These are phyloP conservation scores for Gastroboletus turbinatus DNA, from an alignment of 1,284 basidiomycete genomes.

Conservation along the genomic window DNA sequence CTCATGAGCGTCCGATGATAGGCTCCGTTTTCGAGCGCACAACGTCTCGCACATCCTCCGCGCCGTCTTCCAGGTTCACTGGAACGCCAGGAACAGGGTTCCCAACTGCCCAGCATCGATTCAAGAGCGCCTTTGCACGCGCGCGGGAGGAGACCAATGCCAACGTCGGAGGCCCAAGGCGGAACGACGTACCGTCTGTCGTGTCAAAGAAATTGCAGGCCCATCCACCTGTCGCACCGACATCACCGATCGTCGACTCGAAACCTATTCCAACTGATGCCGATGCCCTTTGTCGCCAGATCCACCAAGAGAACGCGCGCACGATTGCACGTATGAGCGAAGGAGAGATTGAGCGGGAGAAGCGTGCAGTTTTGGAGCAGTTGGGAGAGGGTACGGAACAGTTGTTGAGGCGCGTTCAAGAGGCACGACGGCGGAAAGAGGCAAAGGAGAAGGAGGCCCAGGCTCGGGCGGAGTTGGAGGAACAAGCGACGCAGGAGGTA, in stretches of 20 bases:
- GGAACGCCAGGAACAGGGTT: conserved; percentile 47
- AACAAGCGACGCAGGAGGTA: not conserved
- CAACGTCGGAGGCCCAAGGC: conserved; percentile 6
- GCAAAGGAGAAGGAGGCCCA: not conserved
- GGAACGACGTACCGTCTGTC: conserved; percentile 31
- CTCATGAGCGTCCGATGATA: conserved; percentile 38
- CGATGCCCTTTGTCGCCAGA: conserved; percentile 27
- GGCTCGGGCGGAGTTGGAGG: not conserved
- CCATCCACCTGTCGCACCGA: not conserved
- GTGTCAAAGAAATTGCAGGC: not conserved
- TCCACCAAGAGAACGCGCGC: conserved; percentile 44
- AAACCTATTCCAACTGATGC: conserved; percentile 20
- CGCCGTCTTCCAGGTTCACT: conserved; percentile 32
- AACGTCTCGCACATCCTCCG: conserved; percentile 29
- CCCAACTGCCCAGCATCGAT: conserved; percentile 60
- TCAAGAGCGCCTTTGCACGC: conserved; percentile 58
- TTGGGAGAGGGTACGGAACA: conserved; percentile 53
- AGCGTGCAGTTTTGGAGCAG: conserved; percentile 50
- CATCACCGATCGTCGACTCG: not conserved
- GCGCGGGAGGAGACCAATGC: conserved; percentile 38
- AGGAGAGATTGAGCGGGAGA: conserved; percentile 45
- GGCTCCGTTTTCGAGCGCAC: conserved; percentile 63
- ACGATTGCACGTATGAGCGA: conserved; percentile 45
- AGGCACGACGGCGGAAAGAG: conserved; percentile 36
- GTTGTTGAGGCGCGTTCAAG: conserved; percentile 45